These are phyloP conservation scores for Boletus vinaceobasis DNA, from an alignment of 768 basidiomycete species.

Conservation along the genomic window DNA sequence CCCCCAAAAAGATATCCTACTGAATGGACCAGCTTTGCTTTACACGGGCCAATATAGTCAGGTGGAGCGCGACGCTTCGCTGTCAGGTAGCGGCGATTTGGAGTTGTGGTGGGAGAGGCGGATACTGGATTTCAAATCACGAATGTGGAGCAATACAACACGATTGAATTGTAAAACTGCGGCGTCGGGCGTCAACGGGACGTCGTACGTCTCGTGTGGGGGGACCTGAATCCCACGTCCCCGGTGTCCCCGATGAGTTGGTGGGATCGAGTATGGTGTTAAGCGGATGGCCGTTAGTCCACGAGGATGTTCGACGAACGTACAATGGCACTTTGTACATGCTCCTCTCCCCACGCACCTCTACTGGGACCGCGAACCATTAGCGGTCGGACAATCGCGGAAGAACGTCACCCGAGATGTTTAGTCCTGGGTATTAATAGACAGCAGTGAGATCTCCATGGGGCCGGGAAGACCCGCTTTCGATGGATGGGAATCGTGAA, in stretches of 20 bases:
- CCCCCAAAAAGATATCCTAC: background rate
- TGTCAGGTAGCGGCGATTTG: slow-evolving; percentile 3
- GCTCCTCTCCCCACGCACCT: background rate
- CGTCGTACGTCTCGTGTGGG: background rate
- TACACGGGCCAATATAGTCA: background rate
- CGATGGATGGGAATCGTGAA: background rate
- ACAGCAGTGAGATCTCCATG: background rate
- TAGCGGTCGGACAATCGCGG: background rate
- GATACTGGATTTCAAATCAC: background rate
- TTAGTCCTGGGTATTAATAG: background rate
- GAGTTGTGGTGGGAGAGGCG: background rate
- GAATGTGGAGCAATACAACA: background rate
- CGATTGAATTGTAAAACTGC: background rate
- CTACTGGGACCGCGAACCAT: background rate
- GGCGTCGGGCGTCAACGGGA: background rate
- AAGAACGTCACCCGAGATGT: background rate
- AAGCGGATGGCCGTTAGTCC: background rate
- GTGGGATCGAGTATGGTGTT: background rate
- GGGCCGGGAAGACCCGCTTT: background rate
- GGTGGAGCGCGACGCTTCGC: background rate
- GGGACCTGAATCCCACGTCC: background rate
- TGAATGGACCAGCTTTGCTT: background rate
- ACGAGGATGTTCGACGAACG: background rate
- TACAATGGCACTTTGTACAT: background rate
- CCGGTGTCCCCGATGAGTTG: background rate